Percentiles rank a stretch among this genome's conserved stretches.
Conservation (phyloP, 148 eudicot species). For the Cornus controversa region DNA sequence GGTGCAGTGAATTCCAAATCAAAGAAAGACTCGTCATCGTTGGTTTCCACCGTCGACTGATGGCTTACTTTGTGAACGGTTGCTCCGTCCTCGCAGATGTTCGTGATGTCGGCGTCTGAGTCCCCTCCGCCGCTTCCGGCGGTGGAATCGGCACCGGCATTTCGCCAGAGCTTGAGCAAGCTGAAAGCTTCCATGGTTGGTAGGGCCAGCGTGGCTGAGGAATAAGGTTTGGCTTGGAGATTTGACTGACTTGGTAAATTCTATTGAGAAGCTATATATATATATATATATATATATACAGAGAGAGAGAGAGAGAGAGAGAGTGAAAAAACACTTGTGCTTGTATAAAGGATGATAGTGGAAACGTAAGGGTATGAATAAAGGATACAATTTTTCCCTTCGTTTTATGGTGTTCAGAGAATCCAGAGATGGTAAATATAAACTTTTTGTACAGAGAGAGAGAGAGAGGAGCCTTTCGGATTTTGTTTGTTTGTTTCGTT, state of each 20-base stretch:
- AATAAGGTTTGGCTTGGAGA: background rate
- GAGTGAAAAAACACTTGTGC: background rate
- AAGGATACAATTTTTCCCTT: background rate
- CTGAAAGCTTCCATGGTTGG: constrained; percentile 47
- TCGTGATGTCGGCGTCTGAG: background rate
- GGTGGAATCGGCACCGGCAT: constrained; percentile 6
- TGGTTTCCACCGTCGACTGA: constrained; percentile 12
- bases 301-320: constrained; percentile 17
- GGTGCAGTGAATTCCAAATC: constrained; percentile 60
- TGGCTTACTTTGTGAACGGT: background rate
- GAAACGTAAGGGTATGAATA: no score
- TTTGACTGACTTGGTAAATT: no score
- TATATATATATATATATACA: no score
- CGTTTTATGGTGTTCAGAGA: constrained; percentile 5
- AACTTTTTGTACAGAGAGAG: background rate
- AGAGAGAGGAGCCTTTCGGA: background rate
- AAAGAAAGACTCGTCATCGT: constrained; percentile 54
- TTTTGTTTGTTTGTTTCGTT: background rate
- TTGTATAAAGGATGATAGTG: constrained; percentile 20
- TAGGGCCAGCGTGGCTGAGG: constrained; percentile 6
- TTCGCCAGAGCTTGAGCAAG: constrained; percentile 68
- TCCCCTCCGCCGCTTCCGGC: background rate
- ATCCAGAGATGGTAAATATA: background rate
- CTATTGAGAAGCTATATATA: no score
- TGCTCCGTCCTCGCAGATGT: constrained; percentile 14